A percentile compares a stretch with the other conserved stretches of the same genome.
Conservation (phyloP, 2,329 filamentous ascomycete genomes). For the Tolypocladium guangdongense region DNA sequence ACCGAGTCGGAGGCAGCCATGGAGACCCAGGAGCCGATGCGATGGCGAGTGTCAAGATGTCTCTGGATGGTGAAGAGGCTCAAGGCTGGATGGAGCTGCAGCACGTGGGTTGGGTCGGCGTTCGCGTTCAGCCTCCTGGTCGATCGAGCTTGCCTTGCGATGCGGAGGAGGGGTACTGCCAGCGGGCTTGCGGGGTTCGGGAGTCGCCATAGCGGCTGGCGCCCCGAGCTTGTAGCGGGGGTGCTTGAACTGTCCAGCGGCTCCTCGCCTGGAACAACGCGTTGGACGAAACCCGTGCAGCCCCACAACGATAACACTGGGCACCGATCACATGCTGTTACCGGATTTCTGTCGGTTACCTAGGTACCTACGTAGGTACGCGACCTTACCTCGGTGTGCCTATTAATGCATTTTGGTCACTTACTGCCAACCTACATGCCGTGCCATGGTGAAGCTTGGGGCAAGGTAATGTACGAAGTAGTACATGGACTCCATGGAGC, state of each 20-base stretch:
- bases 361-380: too few species aligned
- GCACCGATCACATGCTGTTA: too few species aligned
- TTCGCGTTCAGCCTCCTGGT: background rate
- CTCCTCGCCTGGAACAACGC: too few species aligned
- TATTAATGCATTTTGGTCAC: too few species aligned
- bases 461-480: background rate
- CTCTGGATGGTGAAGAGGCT: background rate
- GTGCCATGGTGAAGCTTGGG: background rate
- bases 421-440: too few species aligned
- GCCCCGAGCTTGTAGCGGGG: background rate
- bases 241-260: too few species aligned
- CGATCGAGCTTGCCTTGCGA: background rate
- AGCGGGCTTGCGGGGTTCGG: background rate
- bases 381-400: too few species aligned
- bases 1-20: slow-evolving; percentile 27
- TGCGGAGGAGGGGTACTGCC: background rate
- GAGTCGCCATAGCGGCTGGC: background rate
- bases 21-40: slow-evolving; percentile 5
- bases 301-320: too few species aligned
- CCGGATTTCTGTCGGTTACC: too few species aligned
- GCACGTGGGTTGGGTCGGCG: background rate
- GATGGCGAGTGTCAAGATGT: background rate
- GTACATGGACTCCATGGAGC: background rate
- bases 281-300: too few species aligned
- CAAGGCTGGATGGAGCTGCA: background rate